phyloP scores from a whole-genome alignment of 768 basidiomycete species.

The Lanmaoa rubissima region DNA sequence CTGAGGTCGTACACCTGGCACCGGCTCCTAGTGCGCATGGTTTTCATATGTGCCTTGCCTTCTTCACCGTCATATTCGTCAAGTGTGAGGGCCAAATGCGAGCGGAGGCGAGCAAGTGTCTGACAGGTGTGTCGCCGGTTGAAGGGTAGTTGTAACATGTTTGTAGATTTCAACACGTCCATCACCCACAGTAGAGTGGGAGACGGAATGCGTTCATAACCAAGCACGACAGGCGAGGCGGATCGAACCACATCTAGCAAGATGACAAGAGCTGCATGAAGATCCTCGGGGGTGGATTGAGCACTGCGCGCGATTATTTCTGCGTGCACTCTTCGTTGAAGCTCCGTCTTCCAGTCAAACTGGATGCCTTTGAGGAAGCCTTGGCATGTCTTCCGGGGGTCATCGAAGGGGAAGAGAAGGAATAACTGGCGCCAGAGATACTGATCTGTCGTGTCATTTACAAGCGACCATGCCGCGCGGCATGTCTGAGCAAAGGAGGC shows the following conservation, averaged over 20 bases:
- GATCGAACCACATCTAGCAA: conserved; percentile 42
- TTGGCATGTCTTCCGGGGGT: conserved; percentile 44
- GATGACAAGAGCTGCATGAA: conserved; percentile 36
- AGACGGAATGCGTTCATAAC: conserved; percentile 32
- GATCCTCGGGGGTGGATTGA: conserved; percentile 26
- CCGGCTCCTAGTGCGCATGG: conserved; percentile 47
- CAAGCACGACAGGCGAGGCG: conserved; percentile 29
- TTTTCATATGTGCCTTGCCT: conserved; percentile 26
- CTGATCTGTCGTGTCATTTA: conserved; percentile 50
- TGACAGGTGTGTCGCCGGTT: conserved; percentile 22
- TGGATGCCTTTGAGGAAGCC: conserved; percentile 9
- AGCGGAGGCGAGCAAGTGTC: conserved; percentile 44
- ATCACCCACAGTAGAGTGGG: conserved; percentile 48
- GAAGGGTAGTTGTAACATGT: conserved; percentile 31
- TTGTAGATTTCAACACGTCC: conserved; percentile 38
- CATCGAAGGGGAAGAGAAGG: conserved; percentile 58
- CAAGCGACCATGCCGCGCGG: conserved; percentile 43
- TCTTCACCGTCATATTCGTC: conserved; percentile 31
- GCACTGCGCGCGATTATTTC: conserved; percentile 29
- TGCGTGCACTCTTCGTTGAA: conserved; percentile 43
- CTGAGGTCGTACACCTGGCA: conserved; percentile 63
- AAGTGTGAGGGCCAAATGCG: conserved; percentile 47
- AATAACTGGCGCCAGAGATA: conserved; percentile 72
- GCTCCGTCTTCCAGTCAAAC: conserved; percentile 37
- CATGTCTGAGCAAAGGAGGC: conserved; percentile 59